phyloP scores from a whole-genome alignment of 306 rosid species.

The Fragaria nilgerrensis region DNA sequence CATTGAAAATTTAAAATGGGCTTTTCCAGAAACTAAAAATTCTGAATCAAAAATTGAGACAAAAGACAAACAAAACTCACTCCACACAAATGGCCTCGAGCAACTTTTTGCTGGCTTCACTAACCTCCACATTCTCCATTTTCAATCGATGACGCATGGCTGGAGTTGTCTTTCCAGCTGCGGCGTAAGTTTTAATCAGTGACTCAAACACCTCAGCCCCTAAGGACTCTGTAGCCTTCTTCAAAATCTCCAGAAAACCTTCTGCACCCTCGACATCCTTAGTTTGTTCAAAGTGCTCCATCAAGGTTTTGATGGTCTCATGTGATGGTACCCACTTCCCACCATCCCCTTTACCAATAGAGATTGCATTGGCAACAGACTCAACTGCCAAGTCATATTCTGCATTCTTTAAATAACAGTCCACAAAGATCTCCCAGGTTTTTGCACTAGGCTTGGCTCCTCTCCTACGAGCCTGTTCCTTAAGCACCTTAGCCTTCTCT shows the following conservation, averaged over 20 bases:
- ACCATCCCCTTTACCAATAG: slow-evolving; percentile 66
- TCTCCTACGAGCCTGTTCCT: slow-evolving; percentile 56
- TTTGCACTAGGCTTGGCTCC: slow-evolving; percentile 80
- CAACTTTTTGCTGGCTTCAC: slow-evolving; percentile 56
- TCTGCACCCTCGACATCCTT: slow-evolving; percentile 88
- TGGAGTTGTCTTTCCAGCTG: slow-evolving; percentile 66
- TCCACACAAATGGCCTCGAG: slow-evolving; percentile 60
- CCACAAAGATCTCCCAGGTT: slow-evolving; percentile 76
- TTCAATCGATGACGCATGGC: slow-evolving; percentile 56
- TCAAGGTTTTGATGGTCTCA: slow-evolving; percentile 38
- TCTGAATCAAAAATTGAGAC: slow-evolving; percentile 17
- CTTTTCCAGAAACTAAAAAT: slow-evolving; percentile 24
- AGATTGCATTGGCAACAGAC: slow-evolving; percentile 57
- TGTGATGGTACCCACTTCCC: slow-evolving; percentile 64
- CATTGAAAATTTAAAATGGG: neutral
- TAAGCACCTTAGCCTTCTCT: slow-evolving; percentile 69
- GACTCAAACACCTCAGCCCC: slow-evolving; percentile 66
- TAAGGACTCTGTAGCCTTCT: slow-evolving; percentile 49
- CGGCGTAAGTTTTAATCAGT: slow-evolving; percentile 71
- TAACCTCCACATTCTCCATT: slow-evolving; percentile 83
- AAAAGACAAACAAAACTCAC: slow-evolving; percentile 35
- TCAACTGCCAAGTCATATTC: slow-evolving; percentile 61
- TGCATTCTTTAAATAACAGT: slow-evolving; percentile 54
- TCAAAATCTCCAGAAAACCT: slow-evolving; percentile 61
- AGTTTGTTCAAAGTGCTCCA: slow-evolving; percentile 69